Evolutionary conservation across 2,329 filamentous ascomycete genomes (phyloP), one percentile per base, ranked within the genome.

Genomic region (Ploettnerulaceae sp.): DNA sequence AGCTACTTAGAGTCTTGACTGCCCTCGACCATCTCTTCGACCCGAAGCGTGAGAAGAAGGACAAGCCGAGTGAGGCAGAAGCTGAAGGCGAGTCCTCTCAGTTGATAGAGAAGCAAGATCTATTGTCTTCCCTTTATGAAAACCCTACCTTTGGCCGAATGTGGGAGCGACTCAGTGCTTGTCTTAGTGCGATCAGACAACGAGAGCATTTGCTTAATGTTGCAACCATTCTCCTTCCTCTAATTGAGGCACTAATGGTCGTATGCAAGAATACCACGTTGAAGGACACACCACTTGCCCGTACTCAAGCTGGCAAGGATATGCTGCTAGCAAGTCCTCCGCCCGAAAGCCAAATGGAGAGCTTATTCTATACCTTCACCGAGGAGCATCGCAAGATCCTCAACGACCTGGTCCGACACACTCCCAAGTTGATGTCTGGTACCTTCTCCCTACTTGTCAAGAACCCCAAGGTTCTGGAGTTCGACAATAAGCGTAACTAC

Each of bases 401-500:
- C 57, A 98, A 98, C 63, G 93, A 98, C 65, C 84, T 98, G 55
- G 93, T 98, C 45, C 85, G 94, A 54, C 89, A 95, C 63, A 97
- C 95, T 57, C 93, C 94, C 22, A 95, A 95, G 67, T 80, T 98
- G 54, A 98, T 98, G 94, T 96, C 91, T 49, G 93, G 93, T 43
- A 96, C 91, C 2, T 96, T 98, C 69, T 90, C 91, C 8, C 76
- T 98, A 12, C 71, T 98, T 37, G 93, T 97, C 53, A 96, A 95
- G 74, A 98, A 98, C 63, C 94, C 93, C 20, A 98, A 97, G 75
- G 94, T 98, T 3, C 74, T 98, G 9, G 93, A 98, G 64, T 98
- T 98, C 61, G 93, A 98, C 71, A 98, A 98, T 72, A 98, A 98
- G 74, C 89, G 93, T 61, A 97, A 95, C 69, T 98, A 94, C 75